Evolutionary conservation across 2,329 filamentous ascomycete species (phyloP).

Genomic region (Incumbomyces lentus): DNA sequence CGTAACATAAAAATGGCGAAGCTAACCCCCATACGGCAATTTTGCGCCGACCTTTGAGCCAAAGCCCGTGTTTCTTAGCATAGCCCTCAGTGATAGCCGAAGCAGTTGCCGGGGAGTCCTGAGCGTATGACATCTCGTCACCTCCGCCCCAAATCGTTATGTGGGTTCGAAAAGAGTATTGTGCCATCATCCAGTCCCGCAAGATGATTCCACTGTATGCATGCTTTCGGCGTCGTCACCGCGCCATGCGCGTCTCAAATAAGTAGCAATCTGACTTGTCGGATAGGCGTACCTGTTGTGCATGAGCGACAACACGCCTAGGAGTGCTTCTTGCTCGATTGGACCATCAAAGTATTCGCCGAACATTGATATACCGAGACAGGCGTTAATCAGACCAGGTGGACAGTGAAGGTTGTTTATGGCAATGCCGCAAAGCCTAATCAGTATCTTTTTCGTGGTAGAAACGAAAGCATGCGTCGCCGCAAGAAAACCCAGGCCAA

Average conservation of each 20-base stretch:
- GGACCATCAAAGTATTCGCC: slow-evolving; percentile 25
- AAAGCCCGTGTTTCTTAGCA: too few species aligned
- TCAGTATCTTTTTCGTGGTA: slow-evolving; percentile 32
- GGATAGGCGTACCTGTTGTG: slow-evolving; percentile 43
- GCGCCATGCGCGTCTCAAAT: slow-evolving; percentile 39
- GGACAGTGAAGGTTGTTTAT: slow-evolving; percentile 46
- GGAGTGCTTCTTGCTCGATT: slow-evolving; percentile 23
- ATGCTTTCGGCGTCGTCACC: neutral
- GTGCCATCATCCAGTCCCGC: neutral
- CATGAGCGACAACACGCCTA: slow-evolving; percentile 32
- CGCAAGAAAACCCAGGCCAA: slow-evolving; percentile 29
- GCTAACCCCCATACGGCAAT: too few species aligned
- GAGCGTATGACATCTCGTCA: too few species aligned
- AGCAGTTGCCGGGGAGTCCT: too few species aligned
- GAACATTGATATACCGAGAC: slow-evolving; percentile 26
- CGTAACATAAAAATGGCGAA: too few species aligned
- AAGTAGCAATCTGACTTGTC: slow-evolving; percentile 37
- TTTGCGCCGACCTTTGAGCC: too few species aligned
- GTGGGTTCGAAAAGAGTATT: too few species aligned
- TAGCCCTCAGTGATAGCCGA: too few species aligned
- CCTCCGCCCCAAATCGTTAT: too few species aligned
- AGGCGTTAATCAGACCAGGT: slow-evolving; percentile 42
- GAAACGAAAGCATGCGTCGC: slow-evolving; percentile 13
- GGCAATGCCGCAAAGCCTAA: slow-evolving; percentile 49
- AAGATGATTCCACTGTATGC: neutral